Conservation (phyloP, 2,329 filamentous ascomycete genomes). For the Plectosphaerella sp. region DNA sequence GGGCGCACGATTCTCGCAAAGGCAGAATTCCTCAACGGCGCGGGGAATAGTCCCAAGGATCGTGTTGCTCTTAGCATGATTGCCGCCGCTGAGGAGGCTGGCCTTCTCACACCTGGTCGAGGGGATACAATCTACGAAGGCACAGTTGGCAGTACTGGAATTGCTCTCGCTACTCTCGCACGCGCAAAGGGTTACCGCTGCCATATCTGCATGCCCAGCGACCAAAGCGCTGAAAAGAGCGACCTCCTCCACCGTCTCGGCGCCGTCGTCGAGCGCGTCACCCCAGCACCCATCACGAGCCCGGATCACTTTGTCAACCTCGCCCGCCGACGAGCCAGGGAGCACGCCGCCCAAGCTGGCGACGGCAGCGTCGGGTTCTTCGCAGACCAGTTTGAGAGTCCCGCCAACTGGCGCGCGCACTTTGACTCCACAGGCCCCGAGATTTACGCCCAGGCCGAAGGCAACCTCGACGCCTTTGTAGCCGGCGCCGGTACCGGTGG, state of each 20-base stretch:
- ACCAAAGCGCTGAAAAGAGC: slow-evolving; percentile 84
- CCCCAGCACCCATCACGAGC: slow-evolving; percentile 89
- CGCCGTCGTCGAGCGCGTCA: slow-evolving; percentile 86
- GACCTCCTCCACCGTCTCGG: slow-evolving; percentile 85
- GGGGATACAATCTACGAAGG: slow-evolving; percentile 97
- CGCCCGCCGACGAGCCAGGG: slow-evolving; percentile 68
- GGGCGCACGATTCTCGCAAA: slow-evolving; percentile 89
- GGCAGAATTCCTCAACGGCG: slow-evolving; percentile 93
- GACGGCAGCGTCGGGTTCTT: slow-evolving; percentile 79
- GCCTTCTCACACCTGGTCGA: slow-evolving; percentile 69
- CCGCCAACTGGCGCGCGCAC: slow-evolving; percentile 85
- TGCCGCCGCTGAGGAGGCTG: slow-evolving; percentile 69
- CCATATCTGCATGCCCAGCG: slow-evolving; percentile 96
- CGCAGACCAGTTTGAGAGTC: slow-evolving; percentile 92
- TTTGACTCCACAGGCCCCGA: slow-evolving; percentile 81
- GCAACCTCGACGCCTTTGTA: slow-evolving; percentile 78
- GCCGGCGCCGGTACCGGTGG: slow-evolving; percentile 93
- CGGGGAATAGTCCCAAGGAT: slow-evolving; percentile 91
- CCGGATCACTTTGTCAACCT: slow-evolving; percentile 92
- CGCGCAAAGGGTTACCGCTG: slow-evolving; percentile 85
- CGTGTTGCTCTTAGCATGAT: slow-evolving; percentile 92
- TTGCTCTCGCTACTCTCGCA: slow-evolving; percentile 85
- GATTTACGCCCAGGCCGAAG: slow-evolving; percentile 74
- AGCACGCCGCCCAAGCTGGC: slow-evolving; percentile 58
- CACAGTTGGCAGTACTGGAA: slow-evolving; percentile 93